These are phyloP conservation scores for Phialemoniopsis sp. DNA, from an alignment of 2,329 filamentous ascomycete species.

Conservation along the genomic window DNA sequence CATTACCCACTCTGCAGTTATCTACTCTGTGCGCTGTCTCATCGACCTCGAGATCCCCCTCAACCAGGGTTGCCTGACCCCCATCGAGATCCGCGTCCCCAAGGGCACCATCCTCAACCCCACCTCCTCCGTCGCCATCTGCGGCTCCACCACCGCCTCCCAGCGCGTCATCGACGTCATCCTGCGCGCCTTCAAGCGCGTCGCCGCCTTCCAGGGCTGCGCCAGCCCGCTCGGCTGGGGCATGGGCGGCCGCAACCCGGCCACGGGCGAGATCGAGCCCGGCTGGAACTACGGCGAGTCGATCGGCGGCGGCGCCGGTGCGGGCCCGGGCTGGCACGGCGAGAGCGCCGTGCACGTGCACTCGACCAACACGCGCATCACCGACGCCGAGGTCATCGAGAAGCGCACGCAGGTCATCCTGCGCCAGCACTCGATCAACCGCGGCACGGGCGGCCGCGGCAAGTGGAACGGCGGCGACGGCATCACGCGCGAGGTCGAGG, in stretches of 20 bases:
- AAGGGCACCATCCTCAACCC: slow-evolving; percentile 26
- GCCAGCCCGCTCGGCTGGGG: slow-evolving; percentile 12
- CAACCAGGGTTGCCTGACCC: slow-evolving; percentile 30
- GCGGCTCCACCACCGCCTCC: slow-evolving; percentile 36
- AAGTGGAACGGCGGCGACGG: slow-evolving; percentile 26
- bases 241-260: slow-evolving; percentile 10
- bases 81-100: slow-evolving; percentile 26
- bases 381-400: slow-evolving; percentile 27
- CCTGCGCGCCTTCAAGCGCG: slow-evolving; percentile 20
- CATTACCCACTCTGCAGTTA: slow-evolving; percentile 22
- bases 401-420: slow-evolving; percentile 26
- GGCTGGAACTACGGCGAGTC: slow-evolving; percentile 23
- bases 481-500: slow-evolving; percentile 27
- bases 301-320: slow-evolving; percentile 24
- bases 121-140: slow-evolving; percentile 14
- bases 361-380: slow-evolving; percentile 26
- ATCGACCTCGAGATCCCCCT: slow-evolving; percentile 29
- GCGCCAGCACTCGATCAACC: slow-evolving; percentile 20
- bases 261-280: slow-evolving; percentile 8
- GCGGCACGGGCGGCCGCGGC: slow-evolving; percentile 22
- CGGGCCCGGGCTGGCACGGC: slow-evolving; percentile 21
- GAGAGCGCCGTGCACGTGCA: slow-evolving; percentile 20
- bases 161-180: slow-evolving; percentile 27
- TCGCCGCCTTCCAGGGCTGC: slow-evolving; percentile 11
- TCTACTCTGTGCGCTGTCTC: slow-evolving; percentile 30